phyloP scores from a whole-genome alignment of 805 yeast genomes.

The Saccharomycopsis fodiens region DNA sequence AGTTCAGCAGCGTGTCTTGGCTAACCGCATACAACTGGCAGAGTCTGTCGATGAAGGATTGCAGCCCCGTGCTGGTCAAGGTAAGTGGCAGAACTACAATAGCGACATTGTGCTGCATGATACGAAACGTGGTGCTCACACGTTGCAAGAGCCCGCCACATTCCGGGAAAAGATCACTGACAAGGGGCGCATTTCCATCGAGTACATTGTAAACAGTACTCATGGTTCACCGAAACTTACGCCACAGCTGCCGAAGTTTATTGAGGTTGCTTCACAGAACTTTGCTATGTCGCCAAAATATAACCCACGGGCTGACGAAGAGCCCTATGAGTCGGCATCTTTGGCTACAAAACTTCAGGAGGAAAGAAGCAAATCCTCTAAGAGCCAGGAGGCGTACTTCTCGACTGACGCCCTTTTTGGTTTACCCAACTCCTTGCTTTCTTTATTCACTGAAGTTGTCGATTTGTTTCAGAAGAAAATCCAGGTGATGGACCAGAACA shows the following conservation, averaged over 20 bases:
- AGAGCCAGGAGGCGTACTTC: slow-evolving; percentile 41
- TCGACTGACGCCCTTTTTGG: slow-evolving; percentile 81
- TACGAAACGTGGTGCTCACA: slow-evolving; percentile 5
- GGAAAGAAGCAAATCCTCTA: slow-evolving; percentile 3
- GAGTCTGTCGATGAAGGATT: background rate
- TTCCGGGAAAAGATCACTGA: slow-evolving; percentile 37
- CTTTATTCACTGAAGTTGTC: slow-evolving; percentile 67
- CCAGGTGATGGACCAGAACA: slow-evolving; percentile 3
- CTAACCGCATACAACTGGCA: background rate
- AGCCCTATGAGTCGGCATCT: slow-evolving; percentile 24
- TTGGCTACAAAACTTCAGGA: background rate
- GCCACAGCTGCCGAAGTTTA: slow-evolving; percentile 14
- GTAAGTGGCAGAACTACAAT: background rate
- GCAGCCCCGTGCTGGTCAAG: background rate
- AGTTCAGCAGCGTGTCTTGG: background rate
- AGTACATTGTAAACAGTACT: slow-evolving; percentile 24
- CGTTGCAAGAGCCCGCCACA: background rate
- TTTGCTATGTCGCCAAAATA: slow-evolving; percentile 9
- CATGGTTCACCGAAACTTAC: slow-evolving; percentile 8
- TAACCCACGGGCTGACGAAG: slow-evolving; percentile 21
- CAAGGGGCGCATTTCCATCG: slow-evolving; percentile 42
- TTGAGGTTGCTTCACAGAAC: slow-evolving; percentile 10
- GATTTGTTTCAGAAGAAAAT: slow-evolving; percentile 56
- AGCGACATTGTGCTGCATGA: background rate
- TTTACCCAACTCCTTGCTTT: slow-evolving; percentile 69